These are phyloP conservation scores for Plenodomus biglobosus DNA, from an alignment of 2,329 filamentous ascomycete genomes.

Conservation along the genomic window DNA sequence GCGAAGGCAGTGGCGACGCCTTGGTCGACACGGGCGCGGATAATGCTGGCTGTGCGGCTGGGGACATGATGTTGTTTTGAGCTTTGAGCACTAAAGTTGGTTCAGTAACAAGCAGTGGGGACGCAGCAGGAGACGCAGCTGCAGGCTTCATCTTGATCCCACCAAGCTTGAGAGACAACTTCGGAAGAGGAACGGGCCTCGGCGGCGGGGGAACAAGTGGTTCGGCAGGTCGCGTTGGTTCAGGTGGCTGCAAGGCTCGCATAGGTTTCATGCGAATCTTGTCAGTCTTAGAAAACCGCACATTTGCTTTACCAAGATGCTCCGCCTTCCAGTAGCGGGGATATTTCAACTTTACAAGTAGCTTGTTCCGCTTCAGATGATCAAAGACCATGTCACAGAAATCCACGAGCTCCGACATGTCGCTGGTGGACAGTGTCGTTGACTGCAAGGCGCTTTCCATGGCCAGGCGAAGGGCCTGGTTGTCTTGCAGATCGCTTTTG, in stretches of 20 bases:
- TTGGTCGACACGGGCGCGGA: neutral
- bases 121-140: conserved; percentile 18
- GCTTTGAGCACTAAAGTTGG: conserved; percentile 15
- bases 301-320: conserved; percentile 52
- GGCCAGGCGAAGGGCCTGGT: conserved; percentile 54
- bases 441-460: conserved; percentile 60
- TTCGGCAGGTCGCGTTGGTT: neutral
- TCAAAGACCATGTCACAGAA: conserved; percentile 60
- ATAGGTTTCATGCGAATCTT: conserved; percentile 22
- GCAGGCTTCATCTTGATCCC: conserved; percentile 12
- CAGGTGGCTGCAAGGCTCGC: conserved; percentile 6
- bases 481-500: conserved; percentile 54
- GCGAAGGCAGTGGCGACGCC: neutral
- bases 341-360: conserved; percentile 54
- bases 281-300: conserved; percentile 36
- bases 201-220: conserved; percentile 9
- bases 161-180: conserved; percentile 28
- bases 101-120: neutral
- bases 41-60: conserved; percentile 1
- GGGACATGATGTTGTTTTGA: conserved; percentile 18
- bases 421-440: conserved; percentile 52
- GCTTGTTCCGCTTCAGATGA: conserved; percentile 47
- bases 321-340: conserved; percentile 60
- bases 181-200: conserved; percentile 5
- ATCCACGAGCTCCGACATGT: conserved; percentile 60